phyloP scores from a whole-genome alignment of 768 basidiomycete species.

The Saitozyma podzolica region DNA sequence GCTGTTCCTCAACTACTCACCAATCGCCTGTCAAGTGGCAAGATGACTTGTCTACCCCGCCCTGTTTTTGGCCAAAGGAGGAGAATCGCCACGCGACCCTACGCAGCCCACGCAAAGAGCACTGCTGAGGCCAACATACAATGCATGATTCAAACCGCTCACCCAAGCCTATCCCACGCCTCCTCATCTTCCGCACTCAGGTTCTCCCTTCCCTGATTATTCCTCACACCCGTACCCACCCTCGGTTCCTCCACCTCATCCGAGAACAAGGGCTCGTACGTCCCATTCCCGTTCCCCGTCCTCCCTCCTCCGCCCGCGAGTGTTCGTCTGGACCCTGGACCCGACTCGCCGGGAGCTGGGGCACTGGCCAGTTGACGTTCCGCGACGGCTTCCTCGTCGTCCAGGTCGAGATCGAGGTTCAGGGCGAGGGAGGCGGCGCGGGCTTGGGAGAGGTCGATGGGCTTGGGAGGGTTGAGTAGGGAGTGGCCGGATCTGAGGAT shows the following conservation, averaged over 20 bases:
- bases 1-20: neutral
- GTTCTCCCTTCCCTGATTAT: conserved; percentile 36
- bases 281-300: conserved; percentile 9
- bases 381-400: conserved; percentile 54
- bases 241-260: conserved; percentile 26
- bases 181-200: conserved; percentile 46
- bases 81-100: neutral
- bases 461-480: conserved; percentile 52
- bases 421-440: conserved; percentile 51
- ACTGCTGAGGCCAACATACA: neutral
- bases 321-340: conserved; percentile 8
- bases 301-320: conserved; percentile 19
- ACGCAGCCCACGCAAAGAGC: neutral
- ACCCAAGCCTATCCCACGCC: conserved; percentile 49
- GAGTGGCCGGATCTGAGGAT: conserved; percentile 54
- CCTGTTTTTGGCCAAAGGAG: neutral
- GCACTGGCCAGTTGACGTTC: conserved; percentile 34
- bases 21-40: neutral
- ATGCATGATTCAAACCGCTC: neutral
- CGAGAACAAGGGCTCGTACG: conserved; percentile 27
- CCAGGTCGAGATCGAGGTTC: conserved; percentile 54
- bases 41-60: neutral
- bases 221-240: conserved; percentile 22
- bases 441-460: conserved; percentile 55
- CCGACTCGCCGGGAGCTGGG: conserved; percentile 1